phyloP scores from a whole-genome alignment of 1,284 basidiomycete genomes.

The Rugosomyces carneus region DNA sequence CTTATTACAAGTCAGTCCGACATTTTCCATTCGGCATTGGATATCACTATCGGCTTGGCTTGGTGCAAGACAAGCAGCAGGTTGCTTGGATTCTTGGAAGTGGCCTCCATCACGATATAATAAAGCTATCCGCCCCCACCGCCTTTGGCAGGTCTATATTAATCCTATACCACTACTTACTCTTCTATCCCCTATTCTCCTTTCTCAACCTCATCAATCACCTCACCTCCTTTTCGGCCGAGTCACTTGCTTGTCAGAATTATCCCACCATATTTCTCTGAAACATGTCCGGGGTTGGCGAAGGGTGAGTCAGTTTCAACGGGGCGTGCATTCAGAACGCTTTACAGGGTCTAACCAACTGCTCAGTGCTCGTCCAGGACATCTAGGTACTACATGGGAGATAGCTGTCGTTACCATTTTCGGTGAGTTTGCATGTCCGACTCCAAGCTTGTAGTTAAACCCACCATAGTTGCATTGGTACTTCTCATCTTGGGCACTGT shows the following conservation, averaged over 20 bases:
- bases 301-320: neutral
- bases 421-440: constrained; percentile 20
- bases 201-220: neutral
- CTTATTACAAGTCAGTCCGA: constrained; percentile 1
- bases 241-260: neutral
- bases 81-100: constrained; percentile 15
- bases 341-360: constrained; percentile 3
- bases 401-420: constrained; percentile 29
- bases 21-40: constrained; percentile 9
- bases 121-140: neutral
- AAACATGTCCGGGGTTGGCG: neutral
- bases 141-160: neutral
- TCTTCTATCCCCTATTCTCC: neutral
- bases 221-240: neutral
- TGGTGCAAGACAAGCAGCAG: constrained; percentile 1
- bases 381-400: constrained; percentile 32
- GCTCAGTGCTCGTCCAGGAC: constrained; percentile 23
- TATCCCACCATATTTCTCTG: neutral
- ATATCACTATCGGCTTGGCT: constrained; percentile 12
- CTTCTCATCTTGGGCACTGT: constrained; percentile 21
- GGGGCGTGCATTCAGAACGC: neutral
- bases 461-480: constrained; percentile 18
- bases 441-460: neutral
- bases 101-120: constrained; percentile 12
- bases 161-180: neutral